Evolutionary conservation across 192 early-diverging fungal genomes (phyloP).

Genomic region (Podila clonocystis): DNA sequence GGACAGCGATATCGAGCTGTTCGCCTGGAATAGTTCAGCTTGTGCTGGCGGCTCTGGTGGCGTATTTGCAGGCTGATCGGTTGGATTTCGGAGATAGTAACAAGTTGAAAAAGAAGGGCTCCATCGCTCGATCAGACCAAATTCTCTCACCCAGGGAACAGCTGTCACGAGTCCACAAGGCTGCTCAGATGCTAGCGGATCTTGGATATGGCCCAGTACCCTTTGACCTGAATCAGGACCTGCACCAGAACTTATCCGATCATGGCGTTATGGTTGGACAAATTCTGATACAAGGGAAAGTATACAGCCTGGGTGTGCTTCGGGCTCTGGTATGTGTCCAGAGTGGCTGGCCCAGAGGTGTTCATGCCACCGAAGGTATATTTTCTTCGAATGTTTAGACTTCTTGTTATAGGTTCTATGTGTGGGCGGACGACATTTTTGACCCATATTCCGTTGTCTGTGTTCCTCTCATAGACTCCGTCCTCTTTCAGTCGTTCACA

Average conservation of each 20-base stretch:
- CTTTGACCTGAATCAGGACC: background rate
- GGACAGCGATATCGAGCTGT: background rate
- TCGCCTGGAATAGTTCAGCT: conserved; percentile 6
- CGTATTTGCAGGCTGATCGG: conserved; percentile 8
- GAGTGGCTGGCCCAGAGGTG: conserved; percentile 37
- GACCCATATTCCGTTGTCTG: background rate
- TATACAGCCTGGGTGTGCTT: conserved; percentile 17
- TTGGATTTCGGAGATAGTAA: conserved; percentile 6
- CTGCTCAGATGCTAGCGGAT: conserved; percentile 4
- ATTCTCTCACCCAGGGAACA: background rate
- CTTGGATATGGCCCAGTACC: conserved; percentile 19
- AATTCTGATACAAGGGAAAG: conserved; percentile 22
- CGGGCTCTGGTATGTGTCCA: conserved; percentile 38
- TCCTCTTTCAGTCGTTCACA: conserved; percentile 16
- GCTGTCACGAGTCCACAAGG: conserved; percentile 20
- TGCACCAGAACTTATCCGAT: background rate
- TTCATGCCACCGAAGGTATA: conserved; percentile 17
- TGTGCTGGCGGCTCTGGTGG: conserved; percentile 14
- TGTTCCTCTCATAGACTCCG: conserved; percentile 14
- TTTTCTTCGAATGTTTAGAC: background rate
- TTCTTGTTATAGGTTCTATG: background rate
- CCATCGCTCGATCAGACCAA: background rate
- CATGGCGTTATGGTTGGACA: conserved; percentile 6
- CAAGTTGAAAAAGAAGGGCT: background rate
- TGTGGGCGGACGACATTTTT: background rate